Percentiles rank a stretch among this genome's conserved stretches.
phyloP scores from a whole-genome alignment of 352 stramenopile species.

The Phytophthora nicotianae region DNA sequence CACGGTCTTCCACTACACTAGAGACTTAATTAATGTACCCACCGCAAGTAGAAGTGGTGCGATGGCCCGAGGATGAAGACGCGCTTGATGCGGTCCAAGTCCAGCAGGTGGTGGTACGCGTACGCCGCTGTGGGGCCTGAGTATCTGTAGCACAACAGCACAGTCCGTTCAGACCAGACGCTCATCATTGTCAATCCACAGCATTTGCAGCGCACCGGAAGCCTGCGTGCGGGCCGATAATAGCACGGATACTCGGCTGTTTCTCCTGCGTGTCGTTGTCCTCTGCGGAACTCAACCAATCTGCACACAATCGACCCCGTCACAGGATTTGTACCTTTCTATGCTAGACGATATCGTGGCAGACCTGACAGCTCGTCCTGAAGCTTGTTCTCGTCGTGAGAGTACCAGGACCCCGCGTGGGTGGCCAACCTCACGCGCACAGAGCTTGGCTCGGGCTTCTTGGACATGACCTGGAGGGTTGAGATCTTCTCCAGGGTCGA shows the following conservation, averaged over 20 bases:
- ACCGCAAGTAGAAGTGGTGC: slow-evolving; percentile 96
- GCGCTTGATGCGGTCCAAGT: slow-evolving; percentile 70
- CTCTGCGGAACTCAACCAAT: slow-evolving; percentile 56
- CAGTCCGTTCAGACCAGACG: background rate
- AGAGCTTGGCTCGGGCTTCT: slow-evolving; percentile 42
- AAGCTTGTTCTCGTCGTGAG: slow-evolving; percentile 63
- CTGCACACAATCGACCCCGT: slow-evolving; percentile 32
- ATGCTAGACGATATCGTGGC: slow-evolving; percentile 10
- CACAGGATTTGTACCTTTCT: slow-evolving; percentile 12
- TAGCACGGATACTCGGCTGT: slow-evolving; percentile 57
- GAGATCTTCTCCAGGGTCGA: slow-evolving; percentile 17
- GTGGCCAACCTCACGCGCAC: slow-evolving; percentile 69
- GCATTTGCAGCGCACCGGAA: slow-evolving; percentile 47
- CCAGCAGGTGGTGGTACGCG: slow-evolving; percentile 90
- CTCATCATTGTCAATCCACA: background rate
- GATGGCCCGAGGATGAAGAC: slow-evolving; percentile 95
- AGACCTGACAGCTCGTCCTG: slow-evolving; percentile 61
- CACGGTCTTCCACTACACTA: background rate
- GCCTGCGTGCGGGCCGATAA: slow-evolving; percentile 90
- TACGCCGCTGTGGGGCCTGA: slow-evolving; percentile 94
- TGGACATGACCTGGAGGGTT: slow-evolving; percentile 26
- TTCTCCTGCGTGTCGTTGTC: slow-evolving; percentile 43
- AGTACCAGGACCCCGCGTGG: slow-evolving; percentile 88
- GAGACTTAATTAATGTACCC: slow-evolving; percentile 22
- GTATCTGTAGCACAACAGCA: slow-evolving; percentile 65